Evolutionary conservation across 164 flowering plant genomes (phyloP), one percentile per base, ranked within the genome.

Genomic region (Chloranthus sessilifolius): DNA sequence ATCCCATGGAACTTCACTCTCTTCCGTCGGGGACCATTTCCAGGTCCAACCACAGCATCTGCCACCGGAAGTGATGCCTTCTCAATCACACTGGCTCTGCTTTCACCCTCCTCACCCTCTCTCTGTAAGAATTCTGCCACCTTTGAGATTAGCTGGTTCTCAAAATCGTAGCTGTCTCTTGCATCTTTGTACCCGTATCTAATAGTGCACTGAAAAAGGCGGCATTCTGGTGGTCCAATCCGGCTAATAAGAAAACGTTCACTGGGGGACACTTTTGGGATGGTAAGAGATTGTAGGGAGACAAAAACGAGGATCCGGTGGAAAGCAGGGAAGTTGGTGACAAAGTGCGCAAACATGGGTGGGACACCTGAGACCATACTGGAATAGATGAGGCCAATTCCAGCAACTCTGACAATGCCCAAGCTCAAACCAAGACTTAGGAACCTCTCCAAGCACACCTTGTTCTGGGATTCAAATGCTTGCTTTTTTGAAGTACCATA

Each of bases 241-340:
- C 76, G 66, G 24, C 73, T 53, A 19, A 78, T 62, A 28, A 56
- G 58, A 30, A 68, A 68, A 20, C 66, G 70, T 50, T 75, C 74
- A 43, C 23, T 35, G 23, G 59, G 23, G 7, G 62, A 56, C 17
- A 75, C 76, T 40, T 49, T 58, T 4, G 80, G 83, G 16, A 78
- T 65, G 2, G 59, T 61, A 27, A 78, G 25, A n/a, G 60, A 55
- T 49, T 69, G 56, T 20, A 75, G 20, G 9, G 71, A 62, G 16
- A 75, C 66, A 52, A 75, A 75, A 4, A 78, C 56, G 23, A 73
- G 63, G 20, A 71, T 39, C n/a, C 45, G 52, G 26, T 78, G 78
- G 57, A 78, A 75, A n/a, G 83, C 83, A 21, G 83, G 83, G 28
- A 78, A 61, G 60, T 70, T 75, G 40, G 80, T 71, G 20, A 78